Evolutionary conservation across 225 moss, liverwort and hornwort species (phyloP), one percentile per base, ranked within the genome.

Genomic region (Physcomitrellopsis africana): DNA sequence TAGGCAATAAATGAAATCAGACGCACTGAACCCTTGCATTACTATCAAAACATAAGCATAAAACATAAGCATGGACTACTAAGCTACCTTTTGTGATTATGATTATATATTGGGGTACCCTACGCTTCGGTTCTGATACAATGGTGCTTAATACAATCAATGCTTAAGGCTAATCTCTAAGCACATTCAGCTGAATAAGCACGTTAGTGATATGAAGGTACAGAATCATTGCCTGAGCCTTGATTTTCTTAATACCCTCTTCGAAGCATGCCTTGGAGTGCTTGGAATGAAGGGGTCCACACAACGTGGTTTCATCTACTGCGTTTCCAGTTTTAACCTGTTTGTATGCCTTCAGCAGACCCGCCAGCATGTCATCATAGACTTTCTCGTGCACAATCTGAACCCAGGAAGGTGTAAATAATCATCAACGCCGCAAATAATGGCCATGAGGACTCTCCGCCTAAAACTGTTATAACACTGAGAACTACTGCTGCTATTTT

Each of bases 271-370:
- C 66, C 64, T 84, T 79, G 52, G 92, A 90, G 20, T 76, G 69
- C 56, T 86, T 76, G 29, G 94, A 87, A 81, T 96, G 96, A 63
- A 94, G 83, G 68, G 96, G 96, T 24, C 96, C 96, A 73, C 94
- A 91, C 24, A 96, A 56, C 32, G 94, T 94, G 64, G 85, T 88
- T 61, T 84, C 91, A 37, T 87, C 86, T 63, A 94, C 84, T 37
- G 96, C 86, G 51, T 89, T 89, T 72, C 96, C 96, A 68, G 86
- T 84, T 81, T 94, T 89, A 26, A 92, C 92, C 67, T 94, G 94
- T 68, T 81, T 73, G 67, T 92, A 96, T 10, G 92, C 92, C 78
- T 96, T 89, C 11, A 94, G 77, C 74, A 96, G 84, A 47, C 71
- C 72, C 73, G 88, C 84, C 65, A 94, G 23, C 66, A 89, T 90